Evolutionary conservation across 2,329 filamentous ascomycete genomes (phyloP).

Genomic region (Trichoderma koningii): DNA sequence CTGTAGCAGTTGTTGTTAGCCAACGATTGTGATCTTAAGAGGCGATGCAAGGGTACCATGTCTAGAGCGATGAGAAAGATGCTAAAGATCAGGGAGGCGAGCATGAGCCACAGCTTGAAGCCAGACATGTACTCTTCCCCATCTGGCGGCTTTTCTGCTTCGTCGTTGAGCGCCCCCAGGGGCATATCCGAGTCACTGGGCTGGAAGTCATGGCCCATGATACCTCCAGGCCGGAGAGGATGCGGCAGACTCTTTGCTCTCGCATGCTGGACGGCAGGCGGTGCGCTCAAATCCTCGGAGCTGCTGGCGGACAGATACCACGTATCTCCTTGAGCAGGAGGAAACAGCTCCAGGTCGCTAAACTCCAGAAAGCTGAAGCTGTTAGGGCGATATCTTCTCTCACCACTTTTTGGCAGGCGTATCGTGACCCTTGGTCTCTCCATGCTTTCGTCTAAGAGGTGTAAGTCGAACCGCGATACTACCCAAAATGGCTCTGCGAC

Average conservation of each 20-base stretch:
- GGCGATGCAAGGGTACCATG: conserved; percentile 29
- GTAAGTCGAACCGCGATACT: no score
- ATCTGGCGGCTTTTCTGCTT: neutral
- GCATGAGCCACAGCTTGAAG: conserved; percentile 35
- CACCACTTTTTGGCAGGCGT: no score
- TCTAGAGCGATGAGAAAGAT: conserved; percentile 49
- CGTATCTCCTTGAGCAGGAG: neutral
- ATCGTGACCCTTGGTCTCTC: neutral
- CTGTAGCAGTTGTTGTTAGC: conserved; percentile 30
- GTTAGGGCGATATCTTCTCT: neutral
- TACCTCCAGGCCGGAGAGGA: neutral
- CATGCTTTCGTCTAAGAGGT: neutral
- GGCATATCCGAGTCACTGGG: neutral
- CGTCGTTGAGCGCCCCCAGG: neutral
- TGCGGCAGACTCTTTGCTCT: neutral
- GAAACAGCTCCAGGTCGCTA: neutral
- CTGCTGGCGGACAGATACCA: neutral
- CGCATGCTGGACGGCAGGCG: neutral
- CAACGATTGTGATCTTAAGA: no score
- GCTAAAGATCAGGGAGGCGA: conserved; percentile 44
- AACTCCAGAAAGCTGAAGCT: neutral
- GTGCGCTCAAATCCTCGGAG: neutral
- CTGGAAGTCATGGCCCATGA: neutral
- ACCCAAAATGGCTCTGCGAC: neutral
- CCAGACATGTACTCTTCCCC: conserved; percentile 3